Conservation (phyloP, 805 yeast species). For the Yarrowia sp. region DNA sequence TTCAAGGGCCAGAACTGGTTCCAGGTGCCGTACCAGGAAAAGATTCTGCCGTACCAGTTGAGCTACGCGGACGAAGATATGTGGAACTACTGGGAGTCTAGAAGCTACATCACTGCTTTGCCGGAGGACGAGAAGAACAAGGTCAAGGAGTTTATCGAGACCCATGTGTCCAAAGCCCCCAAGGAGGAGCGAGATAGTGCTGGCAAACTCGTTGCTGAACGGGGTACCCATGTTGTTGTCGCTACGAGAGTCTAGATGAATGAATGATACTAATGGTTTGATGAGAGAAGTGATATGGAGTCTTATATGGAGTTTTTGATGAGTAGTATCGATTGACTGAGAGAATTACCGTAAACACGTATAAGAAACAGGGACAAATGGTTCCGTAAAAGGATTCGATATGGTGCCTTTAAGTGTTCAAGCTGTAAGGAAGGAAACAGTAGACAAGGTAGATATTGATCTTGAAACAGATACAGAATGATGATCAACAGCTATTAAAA, state of each 20-base stretch:
- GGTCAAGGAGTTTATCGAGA: neutral
- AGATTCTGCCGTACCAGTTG: constrained; percentile 49
- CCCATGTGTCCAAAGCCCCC: neutral
- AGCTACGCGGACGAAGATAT: constrained; percentile 49
- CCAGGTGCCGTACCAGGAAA: constrained; percentile 50
- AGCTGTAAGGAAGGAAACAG: no score
- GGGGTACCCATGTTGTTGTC: constrained; percentile 28
- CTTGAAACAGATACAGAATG: no score
- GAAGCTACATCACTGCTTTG: constrained; percentile 61
- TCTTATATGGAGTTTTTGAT: no score
- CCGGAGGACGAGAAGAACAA: constrained; percentile 50
- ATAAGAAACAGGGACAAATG: no score
- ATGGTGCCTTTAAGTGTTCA: no score
- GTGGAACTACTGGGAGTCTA: constrained; percentile 60
- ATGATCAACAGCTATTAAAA: no score
- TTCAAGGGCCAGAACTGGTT: constrained; percentile 51
- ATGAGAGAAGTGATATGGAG: no score
- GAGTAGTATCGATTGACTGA: no score
- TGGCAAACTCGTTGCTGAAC: constrained; percentile 1
- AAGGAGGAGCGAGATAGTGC: neutral
- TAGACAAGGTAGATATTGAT: no score
- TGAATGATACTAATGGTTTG: no score
- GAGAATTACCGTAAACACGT: no score
- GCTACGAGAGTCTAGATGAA: neutral
- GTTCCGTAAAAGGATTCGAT: no score